These are phyloP conservation scores for Antarctomyces pellizariae DNA, from an alignment of 495 filamentous ascomycete genomes.

Conservation along the genomic window DNA sequence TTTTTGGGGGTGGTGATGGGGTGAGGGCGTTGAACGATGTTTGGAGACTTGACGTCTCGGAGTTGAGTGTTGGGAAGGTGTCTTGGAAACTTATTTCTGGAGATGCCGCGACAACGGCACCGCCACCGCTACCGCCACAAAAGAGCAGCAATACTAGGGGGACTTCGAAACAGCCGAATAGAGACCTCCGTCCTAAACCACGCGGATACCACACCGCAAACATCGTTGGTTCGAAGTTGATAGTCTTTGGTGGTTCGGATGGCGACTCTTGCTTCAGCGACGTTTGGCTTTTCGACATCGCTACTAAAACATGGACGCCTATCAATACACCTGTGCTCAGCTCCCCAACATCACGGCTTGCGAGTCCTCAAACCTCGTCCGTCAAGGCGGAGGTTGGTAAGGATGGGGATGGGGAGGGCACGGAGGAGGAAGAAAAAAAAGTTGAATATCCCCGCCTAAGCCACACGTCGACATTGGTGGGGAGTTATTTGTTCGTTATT, in stretches of 20 bases:
- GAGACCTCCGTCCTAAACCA: slow-evolving; percentile 25
- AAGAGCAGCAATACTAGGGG: slow-evolving; percentile 3
- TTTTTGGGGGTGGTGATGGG: slow-evolving; percentile 43
- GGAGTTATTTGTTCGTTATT: slow-evolving; percentile 40
- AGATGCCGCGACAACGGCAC: slow-evolving; percentile 12
- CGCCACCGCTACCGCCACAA: slow-evolving; percentile 8
- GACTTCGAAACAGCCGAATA: slow-evolving; percentile 7
- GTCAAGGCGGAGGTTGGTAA: no score
- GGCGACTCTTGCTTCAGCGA: slow-evolving; percentile 43
- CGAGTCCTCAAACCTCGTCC: no score
- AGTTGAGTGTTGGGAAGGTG: slow-evolving; percentile 34
- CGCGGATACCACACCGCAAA: slow-evolving; percentile 45
- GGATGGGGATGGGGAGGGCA: no score
- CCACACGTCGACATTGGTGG: slow-evolving; percentile 40
- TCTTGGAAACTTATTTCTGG: slow-evolving; percentile 37
- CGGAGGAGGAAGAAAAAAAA: slow-evolving; percentile 8
- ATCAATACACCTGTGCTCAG: no score
- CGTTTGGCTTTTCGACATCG: slow-evolving; percentile 44
- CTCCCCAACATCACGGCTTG: no score
- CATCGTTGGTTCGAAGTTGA: slow-evolving; percentile 43
- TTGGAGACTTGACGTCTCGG: slow-evolving; percentile 39
- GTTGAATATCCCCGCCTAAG: slow-evolving; percentile 31
- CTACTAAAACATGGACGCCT: slow-evolving; percentile 25
- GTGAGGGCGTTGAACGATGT: slow-evolving; percentile 41
- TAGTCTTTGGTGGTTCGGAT: slow-evolving; percentile 41